These are phyloP conservation scores for Daldinia eschscholtzii DNA, from an alignment of 2,329 filamentous ascomycete genomes.

Conservation along the genomic window DNA sequence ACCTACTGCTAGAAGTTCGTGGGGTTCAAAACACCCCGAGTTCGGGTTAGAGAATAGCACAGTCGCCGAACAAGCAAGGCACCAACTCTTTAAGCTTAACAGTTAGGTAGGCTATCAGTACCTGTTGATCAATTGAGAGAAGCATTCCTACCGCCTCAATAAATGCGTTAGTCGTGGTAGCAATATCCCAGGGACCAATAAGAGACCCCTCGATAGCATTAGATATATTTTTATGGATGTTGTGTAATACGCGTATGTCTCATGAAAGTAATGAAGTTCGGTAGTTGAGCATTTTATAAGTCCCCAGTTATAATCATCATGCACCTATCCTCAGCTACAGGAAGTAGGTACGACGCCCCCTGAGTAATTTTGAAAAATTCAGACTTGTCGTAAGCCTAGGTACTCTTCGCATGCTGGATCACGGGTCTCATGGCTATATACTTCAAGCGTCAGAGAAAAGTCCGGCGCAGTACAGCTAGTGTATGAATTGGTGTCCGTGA, in stretches of 20 bases:
- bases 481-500: constrained; percentile 8
- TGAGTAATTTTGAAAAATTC: neutral
- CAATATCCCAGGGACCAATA: neutral
- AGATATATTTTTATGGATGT: neutral
- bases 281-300: neutral
- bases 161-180: neutral
- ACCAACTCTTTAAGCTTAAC: neutral
- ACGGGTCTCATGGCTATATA: neutral
- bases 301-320: neutral
- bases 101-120: neutral
- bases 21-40: neutral
- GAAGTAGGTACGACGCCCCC: neutral
- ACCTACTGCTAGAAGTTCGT: neutral
- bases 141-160: neutral
- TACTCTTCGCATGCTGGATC: neutral
- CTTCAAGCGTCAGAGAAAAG: constrained; percentile 3
- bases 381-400: neutral
- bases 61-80: constrained; percentile 18
- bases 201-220: neutral
- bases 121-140: too few relatives aligned
- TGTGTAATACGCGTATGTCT: neutral
- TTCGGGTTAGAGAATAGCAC: constrained; percentile 12
- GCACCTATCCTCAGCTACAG: neutral
- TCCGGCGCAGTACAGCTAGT: constrained; percentile 22
- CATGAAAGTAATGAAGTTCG: neutral